Evolutionary conservation across 2,329 filamentous ascomycete species (phyloP).

Genomic region (Drechslerella stenobrocha): DNA sequence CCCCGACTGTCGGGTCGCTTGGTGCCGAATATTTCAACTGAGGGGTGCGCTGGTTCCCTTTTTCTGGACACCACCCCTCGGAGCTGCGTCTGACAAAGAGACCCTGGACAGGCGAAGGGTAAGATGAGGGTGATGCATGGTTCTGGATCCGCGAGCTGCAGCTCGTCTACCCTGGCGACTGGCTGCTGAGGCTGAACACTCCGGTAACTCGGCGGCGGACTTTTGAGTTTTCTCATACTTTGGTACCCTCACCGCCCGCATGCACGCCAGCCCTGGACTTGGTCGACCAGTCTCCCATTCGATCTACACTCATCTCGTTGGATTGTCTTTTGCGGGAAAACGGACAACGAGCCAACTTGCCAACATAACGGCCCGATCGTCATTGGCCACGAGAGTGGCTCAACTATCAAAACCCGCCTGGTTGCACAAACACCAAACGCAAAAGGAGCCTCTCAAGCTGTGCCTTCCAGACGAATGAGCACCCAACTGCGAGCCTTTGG

Average conservation of each 20-base stretch:
- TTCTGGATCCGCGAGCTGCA: slow-evolving; percentile 6
- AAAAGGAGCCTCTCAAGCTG: not conserved
- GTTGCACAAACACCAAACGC: not conserved
- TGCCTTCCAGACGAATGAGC: not conserved
- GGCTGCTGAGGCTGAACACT: no score
- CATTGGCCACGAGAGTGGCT: not conserved
- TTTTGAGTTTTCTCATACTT: no score
- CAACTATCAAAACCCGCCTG: not conserved
- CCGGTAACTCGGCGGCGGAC: no score
- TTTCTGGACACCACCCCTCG: slow-evolving; percentile 24
- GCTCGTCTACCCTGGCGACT: no score
- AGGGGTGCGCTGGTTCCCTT: slow-evolving; percentile 36
- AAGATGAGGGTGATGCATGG: no score
- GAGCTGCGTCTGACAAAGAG: slow-evolving; percentile 4
- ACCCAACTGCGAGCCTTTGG: not conserved
- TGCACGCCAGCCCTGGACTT: no score
- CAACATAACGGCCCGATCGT: not conserved
- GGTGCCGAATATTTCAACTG: slow-evolving; percentile 20
- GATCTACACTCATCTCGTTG: slow-evolving; percentile 18
- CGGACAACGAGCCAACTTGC: not conserved
- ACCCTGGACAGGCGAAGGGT: not conserved
- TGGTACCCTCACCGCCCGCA: no score
- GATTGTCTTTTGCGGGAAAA: not conserved
- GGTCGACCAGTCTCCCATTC: not conserved
- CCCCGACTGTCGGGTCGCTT: slow-evolving; percentile 32